Base-by-base conservation (phyloP, 1,284 basidiomycete species). In the Boletus semigastroideus region DNA sequence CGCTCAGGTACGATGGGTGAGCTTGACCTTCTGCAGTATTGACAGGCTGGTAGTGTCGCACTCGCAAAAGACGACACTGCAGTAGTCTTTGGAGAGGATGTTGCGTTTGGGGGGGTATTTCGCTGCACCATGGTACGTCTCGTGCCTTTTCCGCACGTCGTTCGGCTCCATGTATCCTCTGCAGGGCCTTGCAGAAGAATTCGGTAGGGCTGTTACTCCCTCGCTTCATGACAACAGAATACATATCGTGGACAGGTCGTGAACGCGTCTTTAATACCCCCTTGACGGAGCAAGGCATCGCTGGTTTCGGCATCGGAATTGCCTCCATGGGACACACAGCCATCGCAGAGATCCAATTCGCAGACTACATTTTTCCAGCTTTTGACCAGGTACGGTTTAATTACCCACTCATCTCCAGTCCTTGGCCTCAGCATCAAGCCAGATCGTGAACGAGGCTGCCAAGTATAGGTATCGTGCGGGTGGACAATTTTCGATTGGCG, bases 241-340 rank as follows among this genome's bases (percentile, higher is more conserved):
- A 16, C 49, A 20, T 19, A 16, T 28, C 45, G 25, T 49, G 38
- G 41, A 25, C 61, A 93, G 91, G 93, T 34, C 82, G 85, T 45
- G 92, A 94, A 70, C 83, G 94, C 39, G 92, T 97, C n/a, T 96
- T 97, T 73, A 96, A 97, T 70, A 96, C 94, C 0, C 93, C 94
- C 6, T 69, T 96, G 49, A 94, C 92, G 0, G 94, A 96, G 66
- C 93, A 98, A 71, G 94, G 94, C 6, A 96, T 98, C 50, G 93
- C 91, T 40, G 94, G 94, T 9, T 97, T 98, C 61, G 94, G 89
- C 0, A 94, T 98, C 46, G 94, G 95, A 4, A 70, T 96, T 52
- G 93, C 95, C 0, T 78, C 88, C 14, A 95, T 97, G 84, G 94
- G 94, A 1, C 92, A 94, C 50, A 94, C 92, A 4, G 92, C 94